Evolutionary conservation across 208 protist species (phyloP), one percentile per base, ranked within the genome.

Genomic region (Strigomonas culicis): DNA sequence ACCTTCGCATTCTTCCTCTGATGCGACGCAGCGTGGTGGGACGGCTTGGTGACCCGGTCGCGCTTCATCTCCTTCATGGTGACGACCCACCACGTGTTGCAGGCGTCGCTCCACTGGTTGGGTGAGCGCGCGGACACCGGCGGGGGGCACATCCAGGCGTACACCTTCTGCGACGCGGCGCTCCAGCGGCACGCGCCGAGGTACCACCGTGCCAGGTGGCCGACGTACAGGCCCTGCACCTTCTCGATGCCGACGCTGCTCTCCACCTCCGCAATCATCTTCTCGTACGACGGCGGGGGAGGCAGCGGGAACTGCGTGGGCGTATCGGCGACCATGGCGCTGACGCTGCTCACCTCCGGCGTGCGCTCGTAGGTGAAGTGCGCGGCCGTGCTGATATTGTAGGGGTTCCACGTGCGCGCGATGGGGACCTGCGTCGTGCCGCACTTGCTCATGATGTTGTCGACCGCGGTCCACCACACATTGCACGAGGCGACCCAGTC

Each of bases 341-440:
- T 28, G 6, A 13, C 17, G 17, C n/a, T 13, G 17, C 22, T 53
- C 49, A 39, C 30, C 39, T 28, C 21, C 28, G 27, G 7, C 22
- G 19, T 19, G 6, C 31, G 56, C 21, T 19, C 0, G 0, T 7
- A 8, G 25, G 22, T 46, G 50, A 58, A 63, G 34, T 25, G 52
- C 39, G 55, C 47, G 36, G 50, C 32, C 30, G 55, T 8, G 21
- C 21, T 22, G 30, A 64, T 30, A 39, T 47, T 59, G 62, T 71
- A 72, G 17, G 72, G 66, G 58, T 77, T 77, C 59, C 66, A 71
- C 10, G 27, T 22, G 43, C n/a, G 43, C 11, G 21, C 22, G 4
- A 11, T 15, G 43, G 59, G 11, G 4, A 53, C 6, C 36, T 32
- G n/a, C n/a, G 51, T n/a, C 25, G 51, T 50, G 15, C 36, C 30